Evolutionary conservation across 352 stramenopile genomes (phyloP).

Genomic region (Pythium scleroteichum): DNA sequence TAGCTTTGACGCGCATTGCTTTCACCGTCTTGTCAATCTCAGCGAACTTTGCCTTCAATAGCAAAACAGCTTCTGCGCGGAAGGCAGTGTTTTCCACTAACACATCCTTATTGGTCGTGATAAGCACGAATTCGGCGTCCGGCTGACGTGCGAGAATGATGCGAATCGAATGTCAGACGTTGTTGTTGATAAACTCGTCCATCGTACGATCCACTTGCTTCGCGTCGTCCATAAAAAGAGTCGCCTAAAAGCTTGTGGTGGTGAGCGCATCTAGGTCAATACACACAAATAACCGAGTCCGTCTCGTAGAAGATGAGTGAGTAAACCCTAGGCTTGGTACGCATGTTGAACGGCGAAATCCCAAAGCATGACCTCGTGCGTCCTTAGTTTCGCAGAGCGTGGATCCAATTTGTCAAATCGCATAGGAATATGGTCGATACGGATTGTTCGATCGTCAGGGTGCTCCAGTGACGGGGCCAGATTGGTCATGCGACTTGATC

Average conservation of each 20-base stretch:
- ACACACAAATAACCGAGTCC: conserved; percentile 2
- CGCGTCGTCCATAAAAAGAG: background rate
- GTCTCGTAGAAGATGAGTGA: conserved; percentile 12
- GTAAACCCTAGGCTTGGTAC: conserved; percentile 7
- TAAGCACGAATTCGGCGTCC: conserved; percentile 6
- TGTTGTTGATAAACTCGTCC: background rate
- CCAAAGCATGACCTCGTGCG: conserved; percentile 7
- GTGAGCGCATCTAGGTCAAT: conserved; percentile 4
- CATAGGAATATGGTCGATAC: too few species aligned
- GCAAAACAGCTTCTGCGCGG: too few species aligned
- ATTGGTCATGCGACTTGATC: conserved; percentile 26
- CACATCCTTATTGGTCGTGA: conserved; percentile 7
- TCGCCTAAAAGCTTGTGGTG: background rate
- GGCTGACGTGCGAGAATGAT: conserved; percentile 5
- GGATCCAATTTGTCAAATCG: too few species aligned
- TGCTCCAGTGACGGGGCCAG: too few species aligned
- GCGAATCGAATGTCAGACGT: background rate
- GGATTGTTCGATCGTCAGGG: too few species aligned
- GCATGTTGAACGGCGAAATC: conserved; percentile 13
- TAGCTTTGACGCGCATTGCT: too few species aligned
- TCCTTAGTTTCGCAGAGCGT: conserved; percentile 2
- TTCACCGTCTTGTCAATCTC: too few species aligned
- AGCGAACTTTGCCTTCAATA: too few species aligned
- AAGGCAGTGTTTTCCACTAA: background rate
- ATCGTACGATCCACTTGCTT: background rate